Evolutionary conservation across 306 rosid species (phyloP).

Genomic region (Acacia acuminata): DNA sequence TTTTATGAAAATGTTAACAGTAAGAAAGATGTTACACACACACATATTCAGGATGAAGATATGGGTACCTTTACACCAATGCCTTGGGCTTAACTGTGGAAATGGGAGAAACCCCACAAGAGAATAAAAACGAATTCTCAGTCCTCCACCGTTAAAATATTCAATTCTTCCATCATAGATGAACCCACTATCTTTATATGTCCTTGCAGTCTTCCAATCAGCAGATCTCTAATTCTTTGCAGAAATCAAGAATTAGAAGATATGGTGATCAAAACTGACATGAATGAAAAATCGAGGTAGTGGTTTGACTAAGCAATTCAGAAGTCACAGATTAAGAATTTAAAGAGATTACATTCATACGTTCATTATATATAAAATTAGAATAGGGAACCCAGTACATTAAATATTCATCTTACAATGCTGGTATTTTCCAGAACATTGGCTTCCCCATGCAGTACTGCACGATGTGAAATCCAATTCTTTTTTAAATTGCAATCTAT

Average conservation of each 20-base stretch:
- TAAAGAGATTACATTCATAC: background rate
- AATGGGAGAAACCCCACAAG: conserved; percentile 84
- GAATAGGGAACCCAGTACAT: background rate
- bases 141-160: conserved; percentile 76
- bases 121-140: conserved; percentile 66
- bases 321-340: background rate
- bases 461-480: background rate
- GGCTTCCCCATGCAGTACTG: background rate
- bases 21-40: background rate
- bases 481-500: background rate
- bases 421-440: background rate
- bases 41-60: background rate
- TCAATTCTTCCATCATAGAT: conserved; percentile 74
- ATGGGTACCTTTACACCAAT: conserved; percentile 69
- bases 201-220: conserved; percentile 84
- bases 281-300: background rate
- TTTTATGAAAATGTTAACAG: background rate
- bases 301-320: background rate
- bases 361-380: background rate
- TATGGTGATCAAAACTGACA: conserved; percentile 6
- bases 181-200: conserved; percentile 57
- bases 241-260: conserved; percentile 66
- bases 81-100: conserved; percentile 75
- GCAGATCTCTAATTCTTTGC: conserved; percentile 89
- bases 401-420: background rate